Base-by-base conservation (phyloP, 2,329 filamentous ascomycete species). In the Curvularia eragrostidis region DNA sequence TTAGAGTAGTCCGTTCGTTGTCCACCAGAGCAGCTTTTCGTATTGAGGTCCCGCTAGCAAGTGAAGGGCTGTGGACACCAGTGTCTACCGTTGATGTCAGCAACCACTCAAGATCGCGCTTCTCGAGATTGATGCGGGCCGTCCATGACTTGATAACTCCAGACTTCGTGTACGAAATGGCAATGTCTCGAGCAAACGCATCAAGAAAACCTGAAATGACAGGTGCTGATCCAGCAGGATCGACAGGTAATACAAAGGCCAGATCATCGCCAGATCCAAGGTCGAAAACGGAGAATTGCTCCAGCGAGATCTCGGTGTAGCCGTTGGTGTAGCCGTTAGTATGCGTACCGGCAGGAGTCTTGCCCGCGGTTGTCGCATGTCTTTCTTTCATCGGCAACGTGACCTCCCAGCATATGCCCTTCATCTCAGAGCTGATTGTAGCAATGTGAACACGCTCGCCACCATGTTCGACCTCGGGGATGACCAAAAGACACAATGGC, bases 1-100 rank as follows among this genome's bases (percentile, higher is more conserved):
- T 96, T 48, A 97, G 79, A 39, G 88, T 86, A 0, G 89, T 92
- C 61, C 89, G 87, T 13, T 84, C 82, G 3, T 85, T 82, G 72
- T 96, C 90, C 32, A 96, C 91, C 19, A 97, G 78, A 3, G 93
- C 93, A 23, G 91, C 90, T 75, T 96, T 97, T 62, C 93, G 89
- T 69, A 93, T 89, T 8, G 89, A 93, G 65, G 91, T 96, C 13
- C 91, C 93, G 70, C 91, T 96, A 10, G 90, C 91, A 26, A 97
- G 82, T 0, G 91, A 88, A 23, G 91, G 90, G 26, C 89, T 85
- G 0, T 78, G 74, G 18, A 97, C 83, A 1, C 89, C 87, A 1
- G 93, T 97, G 63, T 96, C 90, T 60, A 95, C 89, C 0, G 85
- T 88, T 18, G 90, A 92, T 0, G 92, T 96, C 8, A 88, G 85